These are phyloP conservation scores for Ampelocalamus luodianensis DNA, from an alignment of 176 grass and related monocot species.

Conservation along the genomic window DNA sequence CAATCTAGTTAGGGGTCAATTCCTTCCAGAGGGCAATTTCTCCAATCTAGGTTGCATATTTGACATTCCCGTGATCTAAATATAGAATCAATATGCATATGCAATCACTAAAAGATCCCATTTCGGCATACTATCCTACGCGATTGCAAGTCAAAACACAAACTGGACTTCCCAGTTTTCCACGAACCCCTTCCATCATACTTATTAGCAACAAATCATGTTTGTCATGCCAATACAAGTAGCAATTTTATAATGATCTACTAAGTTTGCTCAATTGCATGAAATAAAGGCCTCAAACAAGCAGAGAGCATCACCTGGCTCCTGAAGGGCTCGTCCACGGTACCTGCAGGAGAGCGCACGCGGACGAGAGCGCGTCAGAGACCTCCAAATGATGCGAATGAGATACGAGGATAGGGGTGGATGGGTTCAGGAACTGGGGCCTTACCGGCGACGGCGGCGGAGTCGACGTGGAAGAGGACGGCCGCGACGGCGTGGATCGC, in stretches of 20 bases:
- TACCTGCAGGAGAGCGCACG: conserved; percentile 51
- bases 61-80: background rate
- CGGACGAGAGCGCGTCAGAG: conserved; percentile 10
- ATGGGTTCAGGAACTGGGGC: conserved; percentile 15
- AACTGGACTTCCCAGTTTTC: background rate
- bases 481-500: conserved; percentile 49
- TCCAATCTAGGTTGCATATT: background rate
- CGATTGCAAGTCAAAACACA: conserved; percentile 11
- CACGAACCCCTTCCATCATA: background rate
- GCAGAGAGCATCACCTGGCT: conserved; percentile 58
- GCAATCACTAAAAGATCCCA: background rate
- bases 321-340: conserved; percentile 63
- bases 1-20: background rate
- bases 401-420: background rate
- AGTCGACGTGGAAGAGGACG: conserved; percentile 48
- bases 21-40: conserved; percentile 4
- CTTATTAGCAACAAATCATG: background rate
- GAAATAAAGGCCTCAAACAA: conserved; percentile 17
- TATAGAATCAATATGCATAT: background rate
- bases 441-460: conserved; percentile 43
- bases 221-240: background rate
- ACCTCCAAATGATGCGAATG: background rate
- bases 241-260: background rate
- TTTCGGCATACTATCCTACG: background rate
- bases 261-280: conserved; percentile 1